Percentiles rank a stretch among this genome's conserved stretches.
Evolutionary conservation across 2,329 filamentous ascomycete genomes (phyloP).

Genomic region (Dryadomyces quercus-mongolicae): DNA sequence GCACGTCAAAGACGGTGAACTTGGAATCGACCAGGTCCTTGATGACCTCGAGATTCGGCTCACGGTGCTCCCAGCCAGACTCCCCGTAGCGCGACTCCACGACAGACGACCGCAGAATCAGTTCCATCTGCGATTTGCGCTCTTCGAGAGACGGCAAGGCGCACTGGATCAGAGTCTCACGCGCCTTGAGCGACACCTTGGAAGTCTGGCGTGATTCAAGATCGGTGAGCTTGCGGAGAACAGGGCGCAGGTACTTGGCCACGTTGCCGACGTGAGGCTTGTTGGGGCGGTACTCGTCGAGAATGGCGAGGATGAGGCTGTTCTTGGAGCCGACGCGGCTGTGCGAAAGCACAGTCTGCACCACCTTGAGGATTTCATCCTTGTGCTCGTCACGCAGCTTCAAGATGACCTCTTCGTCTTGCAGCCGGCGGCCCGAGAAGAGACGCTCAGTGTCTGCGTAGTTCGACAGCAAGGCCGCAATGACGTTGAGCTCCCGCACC

Average conservation of each 20-base stretch:
- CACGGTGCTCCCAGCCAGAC: slow-evolving; percentile 90
- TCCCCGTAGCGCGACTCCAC: slow-evolving; percentile 96
- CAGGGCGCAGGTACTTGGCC: slow-evolving; percentile 71
- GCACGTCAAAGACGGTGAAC: slow-evolving; percentile 94
- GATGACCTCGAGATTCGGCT: slow-evolving; percentile 80
- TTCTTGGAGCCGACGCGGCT: slow-evolving; percentile 89
- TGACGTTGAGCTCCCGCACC: slow-evolving; percentile 74
- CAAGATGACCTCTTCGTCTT: slow-evolving; percentile 89
- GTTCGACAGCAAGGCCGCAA: slow-evolving; percentile 64
- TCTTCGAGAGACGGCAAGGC: slow-evolving; percentile 93
- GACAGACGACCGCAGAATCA: slow-evolving; percentile 90
- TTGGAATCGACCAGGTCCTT: slow-evolving; percentile 98
- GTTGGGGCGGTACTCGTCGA: slow-evolving; percentile 92
- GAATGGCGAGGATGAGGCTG: slow-evolving; percentile 78
- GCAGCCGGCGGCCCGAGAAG: slow-evolving; percentile 72
- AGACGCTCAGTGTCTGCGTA: slow-evolving; percentile 78
- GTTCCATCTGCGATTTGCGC: slow-evolving; percentile 92
- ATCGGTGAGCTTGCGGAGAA: slow-evolving; percentile 78
- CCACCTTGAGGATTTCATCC: slow-evolving; percentile 74
- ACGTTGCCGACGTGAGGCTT: slow-evolving; percentile 83
- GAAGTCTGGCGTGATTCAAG: slow-evolving; percentile 75
- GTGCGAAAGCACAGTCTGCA: slow-evolving; percentile 86
- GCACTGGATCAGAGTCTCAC: slow-evolving; percentile 94
- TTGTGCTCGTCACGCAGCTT: slow-evolving; percentile 93
- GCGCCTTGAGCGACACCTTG: slow-evolving; percentile 94